Evolutionary conservation across 2,329 filamentous ascomycete species (phyloP).

Genomic region (Colletotrichum sp.): DNA sequence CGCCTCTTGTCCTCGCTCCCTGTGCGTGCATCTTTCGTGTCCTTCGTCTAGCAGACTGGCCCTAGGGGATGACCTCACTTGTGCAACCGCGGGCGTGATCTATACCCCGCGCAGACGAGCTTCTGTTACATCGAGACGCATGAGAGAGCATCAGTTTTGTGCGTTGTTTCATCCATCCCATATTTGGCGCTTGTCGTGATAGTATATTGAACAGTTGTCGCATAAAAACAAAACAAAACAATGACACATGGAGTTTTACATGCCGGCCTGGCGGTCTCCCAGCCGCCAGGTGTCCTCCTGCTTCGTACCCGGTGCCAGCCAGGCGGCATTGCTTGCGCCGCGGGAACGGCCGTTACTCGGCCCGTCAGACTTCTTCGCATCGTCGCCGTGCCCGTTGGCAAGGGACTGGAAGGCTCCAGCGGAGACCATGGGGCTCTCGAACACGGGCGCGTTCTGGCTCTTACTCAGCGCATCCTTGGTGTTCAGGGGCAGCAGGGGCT

Average conservation of each 20-base stretch:
- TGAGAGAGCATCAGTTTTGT: neutral
- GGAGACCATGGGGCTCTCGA: conserved; percentile 38
- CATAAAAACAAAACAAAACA: neutral
- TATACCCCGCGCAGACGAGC: neutral
- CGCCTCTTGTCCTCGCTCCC: neutral
- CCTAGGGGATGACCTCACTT: neutral
- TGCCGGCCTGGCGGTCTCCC: conserved; percentile 36
- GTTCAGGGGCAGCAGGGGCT: conserved; percentile 71
- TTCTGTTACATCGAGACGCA: neutral
- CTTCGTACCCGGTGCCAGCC: conserved; percentile 80
- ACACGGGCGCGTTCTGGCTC: conserved; percentile 35
- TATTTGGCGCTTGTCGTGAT: conserved; percentile 3
- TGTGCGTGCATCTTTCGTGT: neutral
- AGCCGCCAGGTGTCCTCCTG: conserved; percentile 82
- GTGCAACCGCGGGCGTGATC: neutral
- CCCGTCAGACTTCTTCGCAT: conserved; percentile 64
- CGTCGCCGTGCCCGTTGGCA: conserved; percentile 51
- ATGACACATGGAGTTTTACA: conserved; percentile 19
- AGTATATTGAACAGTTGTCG: conserved; percentile 9
- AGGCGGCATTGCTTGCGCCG: conserved; percentile 56
- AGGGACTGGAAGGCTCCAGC: conserved; percentile 35
- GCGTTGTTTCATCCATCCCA: neutral
- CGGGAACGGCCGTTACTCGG: conserved; percentile 42
- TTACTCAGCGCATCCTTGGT: conserved; percentile 42
- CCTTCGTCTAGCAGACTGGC: neutral